Conservation (phyloP, 176 grass and related monocot species). For the Saccharum spontaneum region DNA sequence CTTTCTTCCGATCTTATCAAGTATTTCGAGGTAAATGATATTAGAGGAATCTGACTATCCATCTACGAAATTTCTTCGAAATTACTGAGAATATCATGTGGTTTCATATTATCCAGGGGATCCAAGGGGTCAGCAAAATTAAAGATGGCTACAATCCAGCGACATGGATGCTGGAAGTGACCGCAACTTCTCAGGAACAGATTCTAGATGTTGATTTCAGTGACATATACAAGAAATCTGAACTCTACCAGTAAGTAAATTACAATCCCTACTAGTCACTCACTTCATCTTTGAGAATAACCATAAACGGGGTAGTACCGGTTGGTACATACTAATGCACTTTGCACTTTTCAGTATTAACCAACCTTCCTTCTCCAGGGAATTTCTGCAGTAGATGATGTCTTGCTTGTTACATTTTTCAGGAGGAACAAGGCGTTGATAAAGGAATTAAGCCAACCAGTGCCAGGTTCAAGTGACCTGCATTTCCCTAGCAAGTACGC, state of each 20-base stretch:
- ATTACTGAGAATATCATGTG: background rate
- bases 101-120: conserved; percentile 35
- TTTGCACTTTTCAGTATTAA: background rate
- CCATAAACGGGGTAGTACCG: background rate
- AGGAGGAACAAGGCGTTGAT: conserved; percentile 77
- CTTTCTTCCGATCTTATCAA: background rate
- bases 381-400: conserved; percentile 14
- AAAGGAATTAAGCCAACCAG: conserved; percentile 58
- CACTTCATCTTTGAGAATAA: too few species aligned
- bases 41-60: background rate
- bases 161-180: conserved; percentile 97
- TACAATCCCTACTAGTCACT: background rate
- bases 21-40: background rate
- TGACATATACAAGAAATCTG: conserved; percentile 75
- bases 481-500: conserved; percentile 66
- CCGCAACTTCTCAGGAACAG: conserved; percentile 57
- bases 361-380: conserved; percentile 2
- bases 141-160: conserved; percentile 88
- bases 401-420: conserved; percentile 12
- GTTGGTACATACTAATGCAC: background rate
- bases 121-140: conserved; percentile 73
- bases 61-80: background rate
- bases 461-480: conserved; percentile 60
- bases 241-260: conserved; percentile 72
- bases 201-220: conserved; percentile 58